Evolutionary conservation across 805 yeast species (phyloP).

Genomic region (Metschnikowia bowlesiae): DNA sequence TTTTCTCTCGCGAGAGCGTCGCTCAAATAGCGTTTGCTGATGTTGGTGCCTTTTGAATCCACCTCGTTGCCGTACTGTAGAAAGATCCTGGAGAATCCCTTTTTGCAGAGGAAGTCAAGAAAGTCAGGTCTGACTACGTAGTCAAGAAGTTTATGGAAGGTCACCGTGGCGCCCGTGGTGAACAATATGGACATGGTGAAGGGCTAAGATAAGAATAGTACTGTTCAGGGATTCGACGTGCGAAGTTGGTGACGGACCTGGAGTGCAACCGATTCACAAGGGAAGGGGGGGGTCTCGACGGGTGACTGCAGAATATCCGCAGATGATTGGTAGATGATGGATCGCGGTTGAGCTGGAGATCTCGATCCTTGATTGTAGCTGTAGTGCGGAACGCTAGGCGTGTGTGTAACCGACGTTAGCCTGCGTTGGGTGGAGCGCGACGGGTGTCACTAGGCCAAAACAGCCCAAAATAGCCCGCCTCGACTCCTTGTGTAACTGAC

Average conservation of each 20-base stretch:
- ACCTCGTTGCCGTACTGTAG: constrained; percentile 35
- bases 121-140: constrained; percentile 35
- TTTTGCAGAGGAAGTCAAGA: constrained; percentile 25
- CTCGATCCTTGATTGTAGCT: background rate
- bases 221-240: too few species aligned
- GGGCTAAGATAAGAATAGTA: background rate
- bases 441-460: background rate
- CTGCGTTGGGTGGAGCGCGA: background rate
- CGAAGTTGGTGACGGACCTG: too few species aligned
- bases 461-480: background rate
- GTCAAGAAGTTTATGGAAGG: constrained; percentile 60
- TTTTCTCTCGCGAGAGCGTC: constrained; percentile 14
- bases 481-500: background rate
- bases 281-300: too few species aligned
- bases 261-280: too few species aligned
- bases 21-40: constrained; percentile 23
- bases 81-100: constrained; percentile 30
- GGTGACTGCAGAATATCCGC: too few species aligned
- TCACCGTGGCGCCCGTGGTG: constrained; percentile 89
- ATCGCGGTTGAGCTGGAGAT: too few species aligned
- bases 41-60: constrained; percentile 12
- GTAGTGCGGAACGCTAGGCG: background rate
- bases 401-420: background rate
- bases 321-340: too few species aligned
- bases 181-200: constrained; percentile 39